Base-by-base conservation (phyloP, 768 basidiomycete species). In the Lentinula edodes region DNA sequence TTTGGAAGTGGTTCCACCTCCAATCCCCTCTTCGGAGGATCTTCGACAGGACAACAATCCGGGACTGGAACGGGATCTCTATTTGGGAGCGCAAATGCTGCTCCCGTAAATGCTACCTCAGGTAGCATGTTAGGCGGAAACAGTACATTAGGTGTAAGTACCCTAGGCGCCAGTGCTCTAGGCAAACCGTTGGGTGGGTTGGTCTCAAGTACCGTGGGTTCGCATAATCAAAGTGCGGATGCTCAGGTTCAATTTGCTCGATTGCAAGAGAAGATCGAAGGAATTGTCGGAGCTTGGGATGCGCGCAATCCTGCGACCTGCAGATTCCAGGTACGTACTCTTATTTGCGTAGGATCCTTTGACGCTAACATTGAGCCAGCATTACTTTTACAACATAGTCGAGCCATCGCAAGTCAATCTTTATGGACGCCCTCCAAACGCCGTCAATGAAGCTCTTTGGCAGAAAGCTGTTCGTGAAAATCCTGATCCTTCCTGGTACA, bases 361-460 rank as follows among this genome's bases (percentile, higher is more conserved):
- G 42, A 38, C 45, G 7, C 38, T 41, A 12, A 20, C 28, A 56
- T 51, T 10, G 34, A 2, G 61, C 41, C 59, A 93, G 91, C 83
- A 91, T 64, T 85, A 84, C 64, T 95, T 95, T 66, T 94, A 95
- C 71, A 94, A 93, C 66, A 75, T 91, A 13, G 90, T 93, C 4
- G 85, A 89, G 66, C 89, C 90, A 0, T 76, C 75, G 5, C 79
- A 87, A 65, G 83, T 89, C 2, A 77, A 75, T 32, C 65, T 86
- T 56, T 95, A 90, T 64, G 86, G 82, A 6, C 84, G 89, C 15
- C 92, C 93, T 12, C 70, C 78, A 13, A 91, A 91, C 66, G 86
- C 86, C 12, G 81, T 82, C 5, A 87, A 90, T 52, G 89, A 92
- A 48, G 76, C 76, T 8, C 66, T 87, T 48, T 94, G 92, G 92